Evolutionary conservation across 139 green algal species (phyloP).

Genomic region (Spirogloea muscicola): DNA sequence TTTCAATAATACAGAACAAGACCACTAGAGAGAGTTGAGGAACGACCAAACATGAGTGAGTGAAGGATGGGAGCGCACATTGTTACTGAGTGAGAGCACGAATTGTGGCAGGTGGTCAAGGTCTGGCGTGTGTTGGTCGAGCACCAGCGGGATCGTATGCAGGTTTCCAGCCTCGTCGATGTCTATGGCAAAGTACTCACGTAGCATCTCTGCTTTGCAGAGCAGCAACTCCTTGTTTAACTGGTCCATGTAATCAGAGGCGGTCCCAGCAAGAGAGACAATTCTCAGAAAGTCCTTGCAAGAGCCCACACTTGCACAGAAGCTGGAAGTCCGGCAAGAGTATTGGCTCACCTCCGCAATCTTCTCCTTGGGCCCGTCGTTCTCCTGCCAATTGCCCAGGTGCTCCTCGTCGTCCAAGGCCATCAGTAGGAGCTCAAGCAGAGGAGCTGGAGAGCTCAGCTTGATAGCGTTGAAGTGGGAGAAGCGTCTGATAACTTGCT

Average conservation of each 20-base stretch:
- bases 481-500: conserved; percentile 67
- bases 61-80: conserved; percentile 27
- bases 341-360: conserved; percentile 46
- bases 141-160: conserved; percentile 58
- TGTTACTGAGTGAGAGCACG: conserved; percentile 63
- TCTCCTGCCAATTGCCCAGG: conserved; percentile 57
- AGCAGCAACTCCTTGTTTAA: conserved; percentile 27
- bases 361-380: conserved; percentile 58
- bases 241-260: conserved; percentile 8
- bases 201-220: conserved; percentile 64
- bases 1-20: too few relatives aligned
- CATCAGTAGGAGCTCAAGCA: conserved; percentile 60
- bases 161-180: conserved; percentile 56
- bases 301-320: too few relatives aligned
- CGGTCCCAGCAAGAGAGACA: too few relatives aligned
- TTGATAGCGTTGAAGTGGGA: conserved; percentile 42
- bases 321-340: neutral
- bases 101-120: conserved; percentile 64
- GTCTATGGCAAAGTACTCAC: conserved; percentile 61
- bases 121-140: conserved; percentile 66
- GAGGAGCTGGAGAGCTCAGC: conserved; percentile 51
- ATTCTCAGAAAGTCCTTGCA: too few relatives aligned
- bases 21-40: too few relatives aligned
- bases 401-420: conserved; percentile 66
- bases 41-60: too few relatives aligned